phyloP scores from a whole-genome alignment of 345 rosid genomes.

The Anacardium occidentale region DNA sequence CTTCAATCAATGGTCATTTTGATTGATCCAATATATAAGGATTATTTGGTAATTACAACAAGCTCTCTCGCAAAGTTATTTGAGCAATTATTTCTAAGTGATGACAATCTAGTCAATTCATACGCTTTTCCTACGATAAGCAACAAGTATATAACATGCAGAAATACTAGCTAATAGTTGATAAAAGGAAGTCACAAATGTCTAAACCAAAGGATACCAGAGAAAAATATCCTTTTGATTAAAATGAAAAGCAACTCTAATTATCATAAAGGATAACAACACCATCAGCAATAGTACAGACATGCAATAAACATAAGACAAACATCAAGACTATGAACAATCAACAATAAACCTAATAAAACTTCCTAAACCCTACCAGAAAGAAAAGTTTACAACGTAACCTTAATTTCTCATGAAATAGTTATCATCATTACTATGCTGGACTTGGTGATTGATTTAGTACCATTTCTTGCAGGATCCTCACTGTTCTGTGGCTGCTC shows the following conservation, averaged over 20 bases:
- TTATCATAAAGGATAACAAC: neutral
- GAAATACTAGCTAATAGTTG: neutral
- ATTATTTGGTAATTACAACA: neutral
- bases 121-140: neutral
- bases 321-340: neutral
- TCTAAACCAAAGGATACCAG: neutral
- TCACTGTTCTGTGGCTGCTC: conserved; percentile 34
- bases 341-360: neutral
- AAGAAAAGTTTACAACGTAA: neutral
- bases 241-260: neutral
- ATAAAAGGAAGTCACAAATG: neutral
- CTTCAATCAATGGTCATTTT: neutral
- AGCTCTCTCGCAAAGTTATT: neutral
- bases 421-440: neutral
- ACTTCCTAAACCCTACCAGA: neutral
- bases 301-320: neutral
- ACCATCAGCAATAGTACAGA: conserved; percentile 4
- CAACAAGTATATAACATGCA: neutral
- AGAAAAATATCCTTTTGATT: neutral
- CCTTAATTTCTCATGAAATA: conserved; percentile 6
- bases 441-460: conserved; percentile 4
- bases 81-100: neutral
- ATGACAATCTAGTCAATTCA: neutral
- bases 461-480: conserved; percentile 48
- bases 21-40: neutral